Base-by-base conservation (phyloP, 768 basidiomycete species). In the Gymnopilus junonius region DNA sequence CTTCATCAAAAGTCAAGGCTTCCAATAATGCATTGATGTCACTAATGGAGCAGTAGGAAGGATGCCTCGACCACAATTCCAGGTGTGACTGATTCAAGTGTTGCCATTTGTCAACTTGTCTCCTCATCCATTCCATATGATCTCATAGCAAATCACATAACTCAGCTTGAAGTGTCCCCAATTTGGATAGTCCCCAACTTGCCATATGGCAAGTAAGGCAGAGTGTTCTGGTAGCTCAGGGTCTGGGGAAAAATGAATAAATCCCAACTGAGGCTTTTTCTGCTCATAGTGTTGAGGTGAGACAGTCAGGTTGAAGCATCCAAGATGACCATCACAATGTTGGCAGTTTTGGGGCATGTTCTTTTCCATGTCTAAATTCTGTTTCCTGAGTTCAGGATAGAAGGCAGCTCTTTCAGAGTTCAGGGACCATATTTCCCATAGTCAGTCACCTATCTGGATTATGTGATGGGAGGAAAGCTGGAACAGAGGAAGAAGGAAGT, bases 321-420 rank as follows among this genome's bases (percentile, higher is more conserved):
- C 68, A 0, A 59, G 37, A 31, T 64, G 67, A 1, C 69, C 65
- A n/a, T 68, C 66, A 39, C 45, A 62, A 1, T 64, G 37, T 3
- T 53, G 6, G 1, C 27, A 32, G n/a, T 63, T 39, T 15, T 15
- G 10, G 1, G 55, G 50, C 1, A 58, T 7, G 20, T 17, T 2
- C 0, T 37, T 4, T 15, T 46, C 53, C 0, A 55, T 3, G 2
- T n/a, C 29, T 0, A 35, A 3, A 1, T 48, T 17, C 1, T n/a
- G 32, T 0, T 21, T 25, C 2, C 20, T 20, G 0, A 57, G 7
- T 2, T 66, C 64, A 0, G 69, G 66, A n/a, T 67, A 69, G 25
- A 54, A 70, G 0, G 65, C 61, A 1, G 45, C 31, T 20, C 31
- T 42, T 0, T 8, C 1, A 0, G 58, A 59, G 20, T 64, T 64